A percentile compares a stretch with the other conserved stretches of the same genome.
phyloP scores from a whole-genome alignment of 2,329 filamentous ascomycete species.

The Epichloe brachyelytri region DNA sequence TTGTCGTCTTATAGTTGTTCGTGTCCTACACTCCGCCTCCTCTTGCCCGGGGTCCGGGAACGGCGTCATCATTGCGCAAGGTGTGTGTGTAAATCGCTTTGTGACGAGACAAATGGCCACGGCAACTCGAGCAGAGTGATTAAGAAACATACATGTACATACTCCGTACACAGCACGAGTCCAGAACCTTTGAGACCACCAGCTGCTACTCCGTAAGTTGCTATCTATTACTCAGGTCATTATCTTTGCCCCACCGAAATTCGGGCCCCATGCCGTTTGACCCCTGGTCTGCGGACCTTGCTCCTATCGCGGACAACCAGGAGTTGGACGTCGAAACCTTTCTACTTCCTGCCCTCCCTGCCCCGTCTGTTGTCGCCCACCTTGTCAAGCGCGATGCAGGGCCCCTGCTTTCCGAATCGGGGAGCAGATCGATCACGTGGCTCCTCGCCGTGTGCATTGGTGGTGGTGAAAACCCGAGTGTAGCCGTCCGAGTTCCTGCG shows the following conservation, averaged over 20 bases:
- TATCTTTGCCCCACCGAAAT: slow-evolving; percentile 4
- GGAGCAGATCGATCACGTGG: slow-evolving; percentile 12
- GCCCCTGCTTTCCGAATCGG: slow-evolving; percentile 3
- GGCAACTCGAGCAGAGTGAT: not conserved
- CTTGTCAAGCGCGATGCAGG: slow-evolving; percentile 4
- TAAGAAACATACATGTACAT: no score
- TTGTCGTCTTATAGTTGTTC: not conserved
- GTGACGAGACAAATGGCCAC: not conserved
- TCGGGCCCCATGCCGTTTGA: slow-evolving; percentile 2
- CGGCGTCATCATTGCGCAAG: slow-evolving; percentile 2
- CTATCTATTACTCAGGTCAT: slow-evolving; percentile 4
- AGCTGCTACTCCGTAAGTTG: not conserved
- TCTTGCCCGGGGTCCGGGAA: slow-evolving; percentile 2
- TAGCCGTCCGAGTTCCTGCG: slow-evolving; percentile 8
- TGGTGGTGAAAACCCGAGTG: slow-evolving; percentile 9
- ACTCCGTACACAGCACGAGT: not conserved
- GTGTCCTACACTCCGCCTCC: not conserved
- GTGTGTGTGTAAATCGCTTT: not conserved
- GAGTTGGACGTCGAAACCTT: not conserved
- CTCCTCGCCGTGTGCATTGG: slow-evolving; percentile 2
- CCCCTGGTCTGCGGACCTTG: no score
- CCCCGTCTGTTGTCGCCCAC: not conserved
- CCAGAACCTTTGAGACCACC: not conserved
- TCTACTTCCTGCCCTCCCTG: not conserved
- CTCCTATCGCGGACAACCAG: not conserved